Base-by-base conservation (phyloP, 768 basidiomycete species). In the Collybia mongolica region DNA sequence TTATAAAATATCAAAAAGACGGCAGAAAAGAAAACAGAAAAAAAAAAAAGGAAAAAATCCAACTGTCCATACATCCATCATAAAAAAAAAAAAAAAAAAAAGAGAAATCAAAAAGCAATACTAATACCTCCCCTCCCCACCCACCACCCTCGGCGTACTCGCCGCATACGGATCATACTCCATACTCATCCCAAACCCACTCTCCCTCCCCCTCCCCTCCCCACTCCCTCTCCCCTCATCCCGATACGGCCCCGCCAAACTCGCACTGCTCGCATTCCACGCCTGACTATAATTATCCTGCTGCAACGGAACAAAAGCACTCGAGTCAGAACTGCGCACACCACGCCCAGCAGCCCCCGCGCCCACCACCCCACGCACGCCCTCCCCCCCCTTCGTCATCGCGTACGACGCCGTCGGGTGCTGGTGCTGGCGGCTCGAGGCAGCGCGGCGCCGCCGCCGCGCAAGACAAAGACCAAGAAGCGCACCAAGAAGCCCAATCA, bases 231-330 rank as follows among this genome's bases (percentile, higher is more conserved):
- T 26, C 12, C 44, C 56, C n/a, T 59, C 54, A 44, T 73, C 72
- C 22, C 55, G 57, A 51, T 73, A 71, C 15, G 72, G 70, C 52
- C 69, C 59, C 32, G 69, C 64, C 55, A 85, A 61, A 58, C 73
- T 78, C 29, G 65, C 62, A 17, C 64, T 73, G 62, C 83, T 86
- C 41, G 73, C 71, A 55, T 81, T 81, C 83, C 83, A 85, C 42
- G 76, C 73, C 56, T 72, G 74, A 57, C 77, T 81, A 48, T 71
- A 57, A 59, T 81, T 83, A 48, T 77, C 79, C 62, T 84, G 84
- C 56, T 81, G 79, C 59, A 90, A 64, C n/a, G 88, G 87, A 45
- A 86, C 71, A 60, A 89, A 88, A 29, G 85, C 79, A 54, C 83
- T 84, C 59, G 84, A 82, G 69, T 86, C 81, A 54, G 84, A 83